Evolutionary conservation across 2,329 filamentous ascomycete species (phyloP).

Genomic region (Hymenoscyphus salicellus): DNA sequence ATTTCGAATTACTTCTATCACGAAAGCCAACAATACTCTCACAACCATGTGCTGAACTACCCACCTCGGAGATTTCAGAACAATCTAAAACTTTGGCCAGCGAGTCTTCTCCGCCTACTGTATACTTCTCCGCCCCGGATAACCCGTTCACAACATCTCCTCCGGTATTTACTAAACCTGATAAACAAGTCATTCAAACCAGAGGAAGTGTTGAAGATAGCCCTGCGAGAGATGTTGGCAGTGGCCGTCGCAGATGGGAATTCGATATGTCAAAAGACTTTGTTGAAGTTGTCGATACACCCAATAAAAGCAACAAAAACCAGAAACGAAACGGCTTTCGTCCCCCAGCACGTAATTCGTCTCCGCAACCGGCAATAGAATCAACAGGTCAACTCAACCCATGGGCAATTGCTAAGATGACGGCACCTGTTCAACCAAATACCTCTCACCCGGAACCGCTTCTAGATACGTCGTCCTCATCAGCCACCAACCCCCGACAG

Average conservation of each 20-base stretch:
- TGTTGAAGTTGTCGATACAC: constrained; percentile 38
- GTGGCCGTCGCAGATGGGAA: constrained; percentile 32
- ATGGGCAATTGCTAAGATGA: constrained; percentile 42
- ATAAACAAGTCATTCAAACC: background rate
- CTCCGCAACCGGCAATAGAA: constrained; percentile 2
- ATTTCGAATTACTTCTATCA: constrained; percentile 30
- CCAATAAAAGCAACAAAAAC: background rate
- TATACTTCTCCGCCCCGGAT: background rate
- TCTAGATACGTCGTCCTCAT: background rate
- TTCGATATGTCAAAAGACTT: constrained; percentile 47
- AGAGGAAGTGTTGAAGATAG: background rate
- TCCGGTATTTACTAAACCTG: background rate
- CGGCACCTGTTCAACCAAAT: constrained; percentile 22
- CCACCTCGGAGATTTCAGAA: background rate
- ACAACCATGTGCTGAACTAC: background rate
- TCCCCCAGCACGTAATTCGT: background rate
- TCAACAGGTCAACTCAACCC: constrained; percentile 35
- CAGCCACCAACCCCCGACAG: background rate
- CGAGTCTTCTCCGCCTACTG: background rate
- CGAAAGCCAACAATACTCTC: constrained; percentile 13
- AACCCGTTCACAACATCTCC: background rate
- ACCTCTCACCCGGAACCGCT: background rate
- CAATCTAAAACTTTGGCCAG: background rate
- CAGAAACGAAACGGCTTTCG: background rate
- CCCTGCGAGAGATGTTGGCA: background rate